phyloP scores from a whole-genome alignment of 305 asterid species.

The Fraxinus sp. region DNA sequence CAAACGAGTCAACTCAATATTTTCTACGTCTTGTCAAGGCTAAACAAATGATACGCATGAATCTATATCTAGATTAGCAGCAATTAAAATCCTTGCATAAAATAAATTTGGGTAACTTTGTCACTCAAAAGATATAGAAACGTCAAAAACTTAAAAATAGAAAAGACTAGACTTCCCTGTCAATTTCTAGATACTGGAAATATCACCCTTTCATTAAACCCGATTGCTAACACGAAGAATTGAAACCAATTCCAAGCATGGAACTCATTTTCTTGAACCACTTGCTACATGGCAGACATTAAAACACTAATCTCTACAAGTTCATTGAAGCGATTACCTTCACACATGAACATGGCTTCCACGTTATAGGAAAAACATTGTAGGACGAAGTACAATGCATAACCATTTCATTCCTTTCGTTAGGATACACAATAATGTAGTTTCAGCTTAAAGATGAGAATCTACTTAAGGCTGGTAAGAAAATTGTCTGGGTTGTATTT shows the following conservation, averaged over 20 bases:
- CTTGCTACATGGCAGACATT: neutral
- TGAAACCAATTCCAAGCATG: neutral
- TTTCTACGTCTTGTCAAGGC: neutral
- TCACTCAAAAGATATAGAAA: neutral
- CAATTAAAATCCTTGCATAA: slow-evolving; percentile 7
- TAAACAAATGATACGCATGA: slow-evolving; percentile 1
- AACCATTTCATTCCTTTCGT: neutral
- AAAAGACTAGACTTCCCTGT: neutral
- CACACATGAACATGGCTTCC: neutral
- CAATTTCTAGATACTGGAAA: neutral
- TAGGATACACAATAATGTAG: neutral
- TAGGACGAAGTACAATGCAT: neutral
- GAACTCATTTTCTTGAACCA: neutral
- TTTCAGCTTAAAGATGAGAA: neutral
- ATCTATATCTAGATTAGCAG: neutral
- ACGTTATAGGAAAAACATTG: neutral
- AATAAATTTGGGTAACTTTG: neutral
- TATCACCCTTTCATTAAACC: neutral
- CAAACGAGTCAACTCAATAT: neutral
- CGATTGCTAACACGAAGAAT: neutral
- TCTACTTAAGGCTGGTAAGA: neutral
- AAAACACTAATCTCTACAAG: neutral
- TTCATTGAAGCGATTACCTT: neutral
- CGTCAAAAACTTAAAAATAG: neutral
- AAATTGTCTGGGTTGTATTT: neutral